phyloP scores from a whole-genome alignment of 441 rosid genomes.

The Aquilaria agallochum region DNA sequence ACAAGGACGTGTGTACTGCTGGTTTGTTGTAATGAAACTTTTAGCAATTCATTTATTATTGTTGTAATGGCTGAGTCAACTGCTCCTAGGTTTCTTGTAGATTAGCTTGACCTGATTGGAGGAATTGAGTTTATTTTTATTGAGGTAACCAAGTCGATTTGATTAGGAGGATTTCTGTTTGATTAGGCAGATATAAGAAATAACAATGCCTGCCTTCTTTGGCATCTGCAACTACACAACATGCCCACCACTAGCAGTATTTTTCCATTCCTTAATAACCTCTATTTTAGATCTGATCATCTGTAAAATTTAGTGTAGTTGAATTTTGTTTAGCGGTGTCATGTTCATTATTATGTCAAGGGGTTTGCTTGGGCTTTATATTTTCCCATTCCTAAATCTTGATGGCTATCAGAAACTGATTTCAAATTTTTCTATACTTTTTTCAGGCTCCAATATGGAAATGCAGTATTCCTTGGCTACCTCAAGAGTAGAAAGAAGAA shows the following conservation, averaged over 20 bases:
- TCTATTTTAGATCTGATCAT: not conserved
- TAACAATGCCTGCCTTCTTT: not conserved
- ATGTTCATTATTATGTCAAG: no score
- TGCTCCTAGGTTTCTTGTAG: conserved; percentile 62
- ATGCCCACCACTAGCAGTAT: no score
- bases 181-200: not conserved
- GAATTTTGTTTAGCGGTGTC: no score
- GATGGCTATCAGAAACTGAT: not conserved
- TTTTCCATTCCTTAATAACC: not conserved
- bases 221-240: no score
- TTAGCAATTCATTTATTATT: no score
- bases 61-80: conserved; percentile 21
- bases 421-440: conserved; percentile 4
- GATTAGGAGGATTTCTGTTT: not conserved
- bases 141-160: conserved; percentile 59
- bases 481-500: conserved; percentile 90
- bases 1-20: no score
- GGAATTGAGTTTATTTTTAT: conserved; percentile 89
- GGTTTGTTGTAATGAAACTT: no score
- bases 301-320: not conserved
- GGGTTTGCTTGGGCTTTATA: no score
- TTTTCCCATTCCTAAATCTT: no score
- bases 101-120: conserved; percentile 92
- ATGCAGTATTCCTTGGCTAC: conserved; percentile 90
- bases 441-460: conserved; percentile 1